Percentiles rank a stretch among this genome's conserved stretches.
These are phyloP conservation scores for Trapa incisa DNA, from an alignment of 345 rosid genomes.

Conservation along the genomic window DNA sequence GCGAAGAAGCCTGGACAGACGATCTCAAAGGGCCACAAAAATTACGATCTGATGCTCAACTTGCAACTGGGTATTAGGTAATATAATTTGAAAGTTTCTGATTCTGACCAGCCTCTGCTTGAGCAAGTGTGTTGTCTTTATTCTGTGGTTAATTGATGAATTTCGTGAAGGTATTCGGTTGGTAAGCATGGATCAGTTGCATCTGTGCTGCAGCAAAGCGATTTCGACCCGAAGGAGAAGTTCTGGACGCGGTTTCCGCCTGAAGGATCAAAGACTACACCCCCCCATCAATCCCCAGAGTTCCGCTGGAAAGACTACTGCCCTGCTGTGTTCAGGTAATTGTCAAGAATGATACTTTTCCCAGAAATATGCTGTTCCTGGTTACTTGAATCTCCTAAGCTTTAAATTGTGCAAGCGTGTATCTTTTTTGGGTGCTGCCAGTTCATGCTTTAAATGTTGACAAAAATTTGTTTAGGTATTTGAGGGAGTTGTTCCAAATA, in stretches of 20 bases:
- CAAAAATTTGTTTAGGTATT: constrained; percentile 26
- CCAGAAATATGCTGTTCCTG: too few species aligned
- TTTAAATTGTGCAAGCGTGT: not conserved
- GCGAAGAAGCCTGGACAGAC: constrained; percentile 87
- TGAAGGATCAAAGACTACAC: constrained; percentile 39
- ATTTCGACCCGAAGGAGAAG: constrained; percentile 51
- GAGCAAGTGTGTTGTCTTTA: not conserved
- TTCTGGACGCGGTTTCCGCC: too few species aligned
- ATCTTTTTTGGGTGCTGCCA: not conserved
- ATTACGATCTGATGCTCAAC: constrained; percentile 90
- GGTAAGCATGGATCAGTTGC: constrained; percentile 60
- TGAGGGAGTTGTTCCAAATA: constrained; percentile 73
- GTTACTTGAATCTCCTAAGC: not conserved
- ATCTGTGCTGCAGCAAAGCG: constrained; percentile 42
- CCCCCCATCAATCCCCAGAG: constrained; percentile 79
- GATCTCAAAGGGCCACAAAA: constrained; percentile 91
- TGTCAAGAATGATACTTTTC: too few species aligned
- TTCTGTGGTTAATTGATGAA: not conserved
- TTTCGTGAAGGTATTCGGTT: constrained; percentile 50
- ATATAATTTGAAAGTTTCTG: not conserved
- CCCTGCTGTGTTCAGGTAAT: constrained; percentile 80
- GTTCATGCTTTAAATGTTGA: not conserved
- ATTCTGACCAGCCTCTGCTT: not conserved
- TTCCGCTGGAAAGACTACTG: constrained; percentile 99
- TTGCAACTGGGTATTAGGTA: constrained; percentile 93